Conservation (phyloP, 192 early-diverging fungal species). For the Coemansia sp. region DNA sequence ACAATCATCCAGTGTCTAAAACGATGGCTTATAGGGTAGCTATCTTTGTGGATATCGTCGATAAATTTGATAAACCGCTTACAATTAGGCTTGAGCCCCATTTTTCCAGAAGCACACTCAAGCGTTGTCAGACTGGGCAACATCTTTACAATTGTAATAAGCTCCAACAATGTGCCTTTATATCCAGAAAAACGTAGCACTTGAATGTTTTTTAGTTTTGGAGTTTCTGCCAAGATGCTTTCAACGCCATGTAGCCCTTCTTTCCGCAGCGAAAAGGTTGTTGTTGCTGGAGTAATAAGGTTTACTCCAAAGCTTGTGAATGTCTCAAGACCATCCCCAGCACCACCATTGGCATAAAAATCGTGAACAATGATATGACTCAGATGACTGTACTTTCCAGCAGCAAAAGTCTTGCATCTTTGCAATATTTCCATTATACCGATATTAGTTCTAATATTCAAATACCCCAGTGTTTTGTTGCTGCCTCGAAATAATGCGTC, state of each 20-base stretch:
- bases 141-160: neutral
- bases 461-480: neutral
- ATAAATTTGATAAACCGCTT: neutral
- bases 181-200: neutral
- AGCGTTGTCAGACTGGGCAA: neutral
- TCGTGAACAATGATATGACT: neutral
- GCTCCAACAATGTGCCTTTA: neutral
- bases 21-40: neutral
- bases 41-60: neutral
- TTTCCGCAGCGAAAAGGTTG: neutral
- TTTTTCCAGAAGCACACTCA: neutral
- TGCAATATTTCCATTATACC: neutral
- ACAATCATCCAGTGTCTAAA: neutral
- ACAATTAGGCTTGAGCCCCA: neutral
- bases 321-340: neutral
- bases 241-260: slow-evolving; percentile 7
- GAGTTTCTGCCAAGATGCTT: neutral
- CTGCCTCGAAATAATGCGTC: neutral
- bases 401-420: neutral
- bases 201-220: neutral
- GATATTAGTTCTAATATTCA: neutral
- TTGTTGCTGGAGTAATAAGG: neutral
- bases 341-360: too few relatives aligned
- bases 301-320: neutral
- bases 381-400: neutral